A percentile compares a stretch with the other conserved stretches of the same genome.
Evolutionary conservation across 305 asterid species (phyloP).

Genomic region (Plantago coronopus): DNA sequence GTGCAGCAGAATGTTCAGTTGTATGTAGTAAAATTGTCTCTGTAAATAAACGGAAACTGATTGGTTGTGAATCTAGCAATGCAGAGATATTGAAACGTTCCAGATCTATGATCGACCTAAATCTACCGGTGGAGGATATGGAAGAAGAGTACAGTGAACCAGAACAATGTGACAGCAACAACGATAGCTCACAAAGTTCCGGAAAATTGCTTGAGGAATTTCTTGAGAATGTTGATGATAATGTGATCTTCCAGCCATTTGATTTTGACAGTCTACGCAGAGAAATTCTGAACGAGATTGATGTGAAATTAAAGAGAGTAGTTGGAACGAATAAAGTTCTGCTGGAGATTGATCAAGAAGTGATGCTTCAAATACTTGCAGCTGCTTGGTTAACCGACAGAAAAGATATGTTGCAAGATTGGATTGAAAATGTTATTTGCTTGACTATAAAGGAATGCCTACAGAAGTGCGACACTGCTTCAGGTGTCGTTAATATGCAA

Average conservation of each 20-base stretch:
- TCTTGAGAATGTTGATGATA: constrained; percentile 47
- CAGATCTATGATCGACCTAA: constrained; percentile 62
- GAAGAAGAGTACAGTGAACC: constrained; percentile 38
- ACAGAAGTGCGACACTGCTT: constrained; percentile 27
- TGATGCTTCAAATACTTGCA: constrained; percentile 69
- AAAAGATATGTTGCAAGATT: constrained; percentile 42
- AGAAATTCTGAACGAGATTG: constrained; percentile 49
- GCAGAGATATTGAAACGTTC: constrained; percentile 39
- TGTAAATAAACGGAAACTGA: constrained; percentile 51
- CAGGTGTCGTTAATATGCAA: constrained; percentile 44
- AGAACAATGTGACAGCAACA: constrained; percentile 31
- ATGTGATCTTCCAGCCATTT: constrained; percentile 62
- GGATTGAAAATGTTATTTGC: constrained; percentile 66
- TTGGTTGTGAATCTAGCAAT: constrained; percentile 19
- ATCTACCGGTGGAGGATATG: constrained; percentile 60
- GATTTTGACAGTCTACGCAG: constrained; percentile 54
- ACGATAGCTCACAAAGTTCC: constrained; percentile 34
- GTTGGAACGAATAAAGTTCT: constrained; percentile 28
- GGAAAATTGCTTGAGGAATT: constrained; percentile 62
- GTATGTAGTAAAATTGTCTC: constrained; percentile 23
- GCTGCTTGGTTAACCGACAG: constrained; percentile 63
- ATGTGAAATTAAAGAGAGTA: constrained; percentile 34
- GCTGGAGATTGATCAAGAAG: constrained; percentile 62
- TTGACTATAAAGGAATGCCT: constrained; percentile 45
- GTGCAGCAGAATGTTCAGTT: constrained; percentile 32